Evolutionary conservation across 805 yeast genomes (phyloP).

Genomic region (Yamadazyma olivae): DNA sequence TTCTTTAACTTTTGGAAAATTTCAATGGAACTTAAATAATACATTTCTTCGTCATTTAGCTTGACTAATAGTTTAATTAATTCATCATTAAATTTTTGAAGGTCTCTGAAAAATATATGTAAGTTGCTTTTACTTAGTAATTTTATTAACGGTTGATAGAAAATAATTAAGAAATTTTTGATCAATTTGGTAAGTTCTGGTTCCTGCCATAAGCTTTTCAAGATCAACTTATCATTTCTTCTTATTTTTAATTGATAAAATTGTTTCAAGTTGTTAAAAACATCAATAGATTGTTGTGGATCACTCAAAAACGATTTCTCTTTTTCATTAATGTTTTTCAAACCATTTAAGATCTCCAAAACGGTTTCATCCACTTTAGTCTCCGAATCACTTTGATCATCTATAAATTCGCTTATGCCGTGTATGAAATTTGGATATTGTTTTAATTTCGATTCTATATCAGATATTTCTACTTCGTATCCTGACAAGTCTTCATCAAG

Average conservation of each 20-base stretch:
- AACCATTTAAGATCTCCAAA: not conserved
- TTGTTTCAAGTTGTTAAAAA: conserved; percentile 48
- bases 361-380: conserved; percentile 8
- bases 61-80: conserved; percentile 66
- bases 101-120: conserved; percentile 36
- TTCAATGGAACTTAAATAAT: conserved; percentile 47
- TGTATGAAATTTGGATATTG: conserved; percentile 20
- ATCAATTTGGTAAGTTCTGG: conserved; percentile 75
- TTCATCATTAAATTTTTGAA: conserved; percentile 37
- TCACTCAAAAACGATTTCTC: not conserved
- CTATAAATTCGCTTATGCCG: conserved; percentile 25
- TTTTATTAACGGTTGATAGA: conserved; percentile 40
- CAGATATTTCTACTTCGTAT: conserved; percentile 18
- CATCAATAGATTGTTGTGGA: not conserved
- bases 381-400: conserved; percentile 6
- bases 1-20: conserved; percentile 65
- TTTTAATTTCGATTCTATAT: conserved; percentile 35
- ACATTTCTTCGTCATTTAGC: conserved; percentile 50
- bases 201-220: conserved; percentile 81
- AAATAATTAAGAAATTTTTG: conserved; percentile 58
- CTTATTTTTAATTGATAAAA: conserved; percentile 63
- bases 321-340: not conserved
- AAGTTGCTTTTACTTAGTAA: conserved; percentile 35
- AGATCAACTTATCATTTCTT: conserved; percentile 68
- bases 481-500: conserved; percentile 15